These are phyloP conservation scores for Syzygium syzygioides DNA, from an alignment of 441 rosid genomes.

Conservation along the genomic window DNA sequence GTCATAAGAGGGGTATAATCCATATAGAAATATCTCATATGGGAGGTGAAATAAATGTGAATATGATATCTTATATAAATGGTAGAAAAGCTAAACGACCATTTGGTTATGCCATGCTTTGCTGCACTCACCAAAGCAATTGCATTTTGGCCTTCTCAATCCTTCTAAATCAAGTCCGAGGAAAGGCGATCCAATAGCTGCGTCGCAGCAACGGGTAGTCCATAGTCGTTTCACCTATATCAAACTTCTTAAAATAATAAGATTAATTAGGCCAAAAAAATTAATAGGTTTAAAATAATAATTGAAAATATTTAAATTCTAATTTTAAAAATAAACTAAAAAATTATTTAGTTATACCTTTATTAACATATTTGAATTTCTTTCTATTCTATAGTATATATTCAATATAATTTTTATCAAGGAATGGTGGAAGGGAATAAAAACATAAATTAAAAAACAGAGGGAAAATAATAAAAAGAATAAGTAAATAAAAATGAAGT, in stretches of 20 bases:
- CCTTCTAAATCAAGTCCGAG: neutral
- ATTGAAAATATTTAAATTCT: neutral
- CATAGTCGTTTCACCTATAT: fast-evolving
- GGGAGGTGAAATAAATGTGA: neutral
- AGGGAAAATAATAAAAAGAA: neutral
- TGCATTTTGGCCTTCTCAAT: neutral
- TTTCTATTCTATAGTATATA: neutral
- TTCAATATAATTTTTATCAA: neutral
- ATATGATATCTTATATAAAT: no score
- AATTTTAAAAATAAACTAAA: neutral
- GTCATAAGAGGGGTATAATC: neutral
- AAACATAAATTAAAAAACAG: neutral
- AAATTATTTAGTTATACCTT: neutral
- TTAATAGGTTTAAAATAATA: neutral
- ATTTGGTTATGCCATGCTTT: no score
- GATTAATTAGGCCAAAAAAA: neutral
- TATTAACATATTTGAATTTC: neutral
- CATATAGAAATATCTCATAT: no score
- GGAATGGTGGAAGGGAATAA: neutral
- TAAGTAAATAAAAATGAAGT: neutral
- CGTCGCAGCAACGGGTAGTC: fast-evolving
- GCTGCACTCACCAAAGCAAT: neutral
- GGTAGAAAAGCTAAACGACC: no score
- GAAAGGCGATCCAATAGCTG: fast-evolving
- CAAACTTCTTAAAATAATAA: neutral